These are phyloP conservation scores for Phytophthora sojae DNA, from an alignment of 352 stramenopile genomes.

Conservation along the genomic window DNA sequence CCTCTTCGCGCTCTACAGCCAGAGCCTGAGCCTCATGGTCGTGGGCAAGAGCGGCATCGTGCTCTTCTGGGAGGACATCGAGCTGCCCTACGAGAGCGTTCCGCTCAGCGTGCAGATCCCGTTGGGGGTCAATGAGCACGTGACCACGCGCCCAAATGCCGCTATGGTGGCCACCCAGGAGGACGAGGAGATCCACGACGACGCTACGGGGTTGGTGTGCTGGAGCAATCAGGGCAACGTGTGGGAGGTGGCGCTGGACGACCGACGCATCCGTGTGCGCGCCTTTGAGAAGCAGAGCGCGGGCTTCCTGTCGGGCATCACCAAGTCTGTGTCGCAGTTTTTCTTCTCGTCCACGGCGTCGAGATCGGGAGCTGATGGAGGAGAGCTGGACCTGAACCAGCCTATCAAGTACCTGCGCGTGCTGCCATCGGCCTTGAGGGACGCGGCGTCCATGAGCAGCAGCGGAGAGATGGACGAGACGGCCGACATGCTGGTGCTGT, in stretches of 20 bases:
- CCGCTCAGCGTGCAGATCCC: constrained; percentile 84
- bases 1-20: constrained; percentile 69
- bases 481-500: constrained; percentile 76
- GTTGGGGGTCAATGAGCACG: constrained; percentile 54
- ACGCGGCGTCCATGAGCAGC: constrained; percentile 26
- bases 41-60: constrained; percentile 69
- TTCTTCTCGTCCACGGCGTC: constrained; percentile 65
- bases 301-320: constrained; percentile 74
- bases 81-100: constrained; percentile 78
- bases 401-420: constrained; percentile 67
- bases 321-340: constrained; percentile 81
- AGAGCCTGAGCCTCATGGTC: constrained; percentile 75
- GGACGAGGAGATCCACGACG: constrained; percentile 25
- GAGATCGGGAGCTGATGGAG: constrained; percentile 30
- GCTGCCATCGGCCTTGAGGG: constrained; percentile 40
- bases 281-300: constrained; percentile 73
- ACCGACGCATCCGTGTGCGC: constrained; percentile 79
- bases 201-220: constrained; percentile 70
- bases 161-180: constrained; percentile 24
- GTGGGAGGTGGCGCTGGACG: constrained; percentile 83
- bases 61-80: constrained; percentile 86
- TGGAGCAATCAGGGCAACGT: constrained; percentile 84
- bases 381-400: constrained; percentile 55
- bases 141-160: constrained; percentile 57
- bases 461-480: constrained; percentile 43